These are phyloP conservation scores for Cyclostephanos tholiformis DNA, from an alignment of 108 stramenopile species.

Conservation along the genomic window DNA sequence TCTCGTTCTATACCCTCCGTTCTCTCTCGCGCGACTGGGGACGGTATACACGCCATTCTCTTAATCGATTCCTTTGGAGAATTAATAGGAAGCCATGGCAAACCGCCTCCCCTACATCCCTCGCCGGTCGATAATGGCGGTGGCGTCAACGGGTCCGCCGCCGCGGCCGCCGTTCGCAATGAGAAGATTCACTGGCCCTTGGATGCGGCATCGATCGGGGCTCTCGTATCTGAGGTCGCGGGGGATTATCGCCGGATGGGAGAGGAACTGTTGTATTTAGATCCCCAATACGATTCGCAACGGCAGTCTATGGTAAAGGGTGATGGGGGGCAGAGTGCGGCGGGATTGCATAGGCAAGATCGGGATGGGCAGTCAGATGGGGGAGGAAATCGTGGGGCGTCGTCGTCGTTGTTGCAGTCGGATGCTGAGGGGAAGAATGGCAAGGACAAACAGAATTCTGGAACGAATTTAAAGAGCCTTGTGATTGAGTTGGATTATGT, in stretches of 20 bases:
- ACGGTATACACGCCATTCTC: constrained; percentile 74
- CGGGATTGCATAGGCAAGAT: too few relatives aligned
- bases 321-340: too few relatives aligned
- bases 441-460: constrained; percentile 36
- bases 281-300: constrained; percentile 60
- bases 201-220: constrained; percentile 61
- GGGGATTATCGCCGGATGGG: constrained; percentile 66
- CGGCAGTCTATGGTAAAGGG: constrained; percentile 54
- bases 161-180: not conserved
- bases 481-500: constrained; percentile 53
- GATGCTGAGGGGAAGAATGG: constrained; percentile 14
- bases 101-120: constrained; percentile 39
- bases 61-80: constrained; percentile 82
- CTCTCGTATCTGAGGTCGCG: constrained; percentile 79
- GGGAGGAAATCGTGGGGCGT: constrained; percentile 15
- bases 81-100: constrained; percentile 60
- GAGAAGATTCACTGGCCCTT: constrained; percentile 43
- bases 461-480: constrained; percentile 51
- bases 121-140: constrained; percentile 20
- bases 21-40: constrained; percentile 71
- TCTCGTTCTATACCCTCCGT: constrained; percentile 77
- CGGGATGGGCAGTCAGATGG: constrained; percentile 10
- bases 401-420: not conserved
- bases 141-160: not conserved
- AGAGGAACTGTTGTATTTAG: constrained; percentile 52